A percentile compares a stretch with the other conserved stretches of the same genome.
Evolutionary conservation across 169 alveolate genomes (phyloP).

Genomic region (Cryptosporidium sp.): DNA sequence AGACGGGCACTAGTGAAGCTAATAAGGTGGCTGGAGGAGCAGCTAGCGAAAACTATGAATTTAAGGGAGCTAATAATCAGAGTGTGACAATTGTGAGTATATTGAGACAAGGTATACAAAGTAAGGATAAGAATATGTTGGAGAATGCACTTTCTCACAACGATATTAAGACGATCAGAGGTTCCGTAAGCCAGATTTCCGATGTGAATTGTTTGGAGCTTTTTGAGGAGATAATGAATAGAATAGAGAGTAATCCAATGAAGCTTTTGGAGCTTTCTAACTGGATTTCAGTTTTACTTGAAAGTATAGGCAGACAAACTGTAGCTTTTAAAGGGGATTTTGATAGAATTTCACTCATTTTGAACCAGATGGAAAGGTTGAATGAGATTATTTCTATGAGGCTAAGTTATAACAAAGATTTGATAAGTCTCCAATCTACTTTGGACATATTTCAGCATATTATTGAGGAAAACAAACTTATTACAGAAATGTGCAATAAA

Average conservation of each 20-base stretch:
- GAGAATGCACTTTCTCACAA: constrained; percentile 53
- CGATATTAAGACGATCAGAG: constrained; percentile 4
- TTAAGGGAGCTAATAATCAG: not conserved
- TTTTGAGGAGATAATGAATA: constrained; percentile 56
- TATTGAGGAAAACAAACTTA: constrained; percentile 46
- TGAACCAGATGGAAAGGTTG: constrained; percentile 55
- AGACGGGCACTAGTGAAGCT: not conserved
- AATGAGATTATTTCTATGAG: constrained; percentile 50
- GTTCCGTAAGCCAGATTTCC: constrained; percentile 11
- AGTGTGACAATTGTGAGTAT: constrained; percentile 36
- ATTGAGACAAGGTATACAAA: constrained; percentile 45
- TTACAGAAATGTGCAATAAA: constrained; percentile 43
- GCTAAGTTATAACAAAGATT: constrained; percentile 54
- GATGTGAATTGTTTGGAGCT: constrained; percentile 24
- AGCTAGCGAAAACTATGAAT: not conserved
- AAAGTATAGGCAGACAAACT: not conserved
- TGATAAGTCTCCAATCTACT: constrained; percentile 47
- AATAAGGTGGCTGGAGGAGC: not conserved
- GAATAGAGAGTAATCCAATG: constrained; percentile 62
- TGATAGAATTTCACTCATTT: not conserved
- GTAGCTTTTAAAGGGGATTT: constrained; percentile 1
- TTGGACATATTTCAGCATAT: constrained; percentile 39
- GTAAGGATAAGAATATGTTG: constrained; percentile 56
- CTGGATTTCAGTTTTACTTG: constrained; percentile 27
- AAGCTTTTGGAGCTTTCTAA: constrained; percentile 40